These are phyloP conservation scores for Colletotrichum filicis DNA, from an alignment of 2,329 filamentous ascomycete genomes.

Conservation along the genomic window DNA sequence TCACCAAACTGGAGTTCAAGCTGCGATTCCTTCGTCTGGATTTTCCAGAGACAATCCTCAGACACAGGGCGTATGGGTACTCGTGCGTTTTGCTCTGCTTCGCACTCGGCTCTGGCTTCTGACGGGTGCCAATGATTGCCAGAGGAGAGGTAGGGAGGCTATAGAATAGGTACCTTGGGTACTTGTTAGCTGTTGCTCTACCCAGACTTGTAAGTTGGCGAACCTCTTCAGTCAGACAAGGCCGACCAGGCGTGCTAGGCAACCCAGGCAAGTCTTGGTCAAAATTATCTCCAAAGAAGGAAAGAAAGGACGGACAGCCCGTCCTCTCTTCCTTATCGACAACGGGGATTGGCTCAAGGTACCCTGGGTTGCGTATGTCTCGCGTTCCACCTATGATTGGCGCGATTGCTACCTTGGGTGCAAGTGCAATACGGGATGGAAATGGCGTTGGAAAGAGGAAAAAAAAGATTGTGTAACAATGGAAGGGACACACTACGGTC, in stretches of 20 bases:
- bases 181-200: not conserved
- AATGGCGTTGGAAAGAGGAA: not conserved
- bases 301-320: not conserved
- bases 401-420: not conserved
- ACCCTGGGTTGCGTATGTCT: not conserved
- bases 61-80: constrained; percentile 22
- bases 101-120: constrained; percentile 2
- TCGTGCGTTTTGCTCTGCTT: constrained; percentile 1
- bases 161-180: not conserved
- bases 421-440: not conserved
- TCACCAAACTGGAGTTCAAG: not conserved
- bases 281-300: not conserved
- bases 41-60: constrained; percentile 14
- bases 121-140: not conserved
- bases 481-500: not conserved
- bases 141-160: not conserved
- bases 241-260: not conserved
- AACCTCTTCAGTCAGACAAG: constrained; percentile 1
- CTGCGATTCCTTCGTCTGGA: constrained; percentile 6
- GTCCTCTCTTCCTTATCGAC: not conserved
- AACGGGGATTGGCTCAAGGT: not conserved
- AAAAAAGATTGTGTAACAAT: constrained; percentile 8
- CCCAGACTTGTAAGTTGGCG: not conserved
- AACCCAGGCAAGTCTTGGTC: too few species aligned
- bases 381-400: constrained; percentile 4